Evolutionary conservation across 805 yeast genomes (phyloP).

Genomic region (Starmerella apicola): DNA sequence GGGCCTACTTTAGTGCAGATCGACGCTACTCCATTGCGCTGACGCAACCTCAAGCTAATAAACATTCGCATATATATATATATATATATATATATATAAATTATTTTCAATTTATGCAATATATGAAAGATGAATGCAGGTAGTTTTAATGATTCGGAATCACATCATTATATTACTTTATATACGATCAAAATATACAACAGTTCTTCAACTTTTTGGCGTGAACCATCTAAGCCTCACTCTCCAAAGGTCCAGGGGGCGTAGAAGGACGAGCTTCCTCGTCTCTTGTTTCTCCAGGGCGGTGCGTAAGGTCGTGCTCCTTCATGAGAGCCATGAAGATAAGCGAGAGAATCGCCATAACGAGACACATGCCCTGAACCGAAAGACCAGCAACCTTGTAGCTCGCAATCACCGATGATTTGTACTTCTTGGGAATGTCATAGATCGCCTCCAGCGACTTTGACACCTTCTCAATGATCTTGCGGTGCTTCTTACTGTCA

Average conservation of each 20-base stretch:
- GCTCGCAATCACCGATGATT: constrained; percentile 31
- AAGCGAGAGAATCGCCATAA: constrained; percentile 33
- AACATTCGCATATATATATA: neutral
- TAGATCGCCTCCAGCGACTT: constrained; percentile 40
- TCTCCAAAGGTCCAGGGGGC: constrained; percentile 15
- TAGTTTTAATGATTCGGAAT: too few relatives aligned
- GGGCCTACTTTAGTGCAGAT: constrained; percentile 66
- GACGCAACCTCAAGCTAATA: neutral
- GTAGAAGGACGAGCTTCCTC: constrained; percentile 8
- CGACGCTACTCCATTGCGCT: constrained; percentile 63
- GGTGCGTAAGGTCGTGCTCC: constrained; percentile 33
- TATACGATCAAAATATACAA: neutral
- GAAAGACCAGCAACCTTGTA: constrained; percentile 40
- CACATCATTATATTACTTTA: neutral
- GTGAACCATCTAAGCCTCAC: neutral
- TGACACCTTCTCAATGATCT: constrained; percentile 32
- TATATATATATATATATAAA: neutral
- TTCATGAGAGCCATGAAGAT: constrained; percentile 36
- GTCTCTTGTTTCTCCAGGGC: neutral
- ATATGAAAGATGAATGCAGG: too few relatives aligned
- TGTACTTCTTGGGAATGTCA: constrained; percentile 36
- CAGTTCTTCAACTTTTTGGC: neutral
- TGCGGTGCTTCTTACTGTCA: constrained; percentile 28
- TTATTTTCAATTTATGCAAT: too few relatives aligned
- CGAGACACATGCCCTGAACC: constrained; percentile 37